Evolutionary conservation across 306 rosid genomes (phyloP).

Genomic region (Citrullus mucosospermus): DNA sequence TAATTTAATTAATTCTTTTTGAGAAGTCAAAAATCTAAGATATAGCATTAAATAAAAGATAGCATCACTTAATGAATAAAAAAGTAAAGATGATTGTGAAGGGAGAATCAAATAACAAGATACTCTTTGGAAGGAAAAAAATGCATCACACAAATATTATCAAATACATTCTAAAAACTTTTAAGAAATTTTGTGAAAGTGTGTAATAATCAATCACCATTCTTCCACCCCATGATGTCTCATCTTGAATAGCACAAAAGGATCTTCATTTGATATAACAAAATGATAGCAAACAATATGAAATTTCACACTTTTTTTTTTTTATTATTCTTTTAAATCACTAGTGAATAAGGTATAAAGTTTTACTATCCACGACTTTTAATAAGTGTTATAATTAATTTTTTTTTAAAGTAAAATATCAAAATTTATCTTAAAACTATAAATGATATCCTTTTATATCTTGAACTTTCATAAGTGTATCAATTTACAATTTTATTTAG

Average conservation of each 20-base stretch:
- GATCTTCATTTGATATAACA: background rate
- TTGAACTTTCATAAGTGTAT: too few species aligned
- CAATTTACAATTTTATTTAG: too few species aligned
- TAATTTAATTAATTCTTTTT: background rate
- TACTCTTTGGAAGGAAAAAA: background rate
- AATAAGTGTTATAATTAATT: too few species aligned
- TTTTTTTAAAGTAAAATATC: too few species aligned
- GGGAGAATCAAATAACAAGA: constrained; percentile 1
- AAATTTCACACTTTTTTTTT: too few species aligned
- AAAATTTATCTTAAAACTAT: too few species aligned
- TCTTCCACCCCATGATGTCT: background rate
- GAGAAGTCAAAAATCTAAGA: background rate
- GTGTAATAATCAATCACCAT: background rate
- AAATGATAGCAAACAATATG: background rate
- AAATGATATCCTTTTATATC: too few species aligned
- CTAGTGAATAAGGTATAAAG: too few species aligned
- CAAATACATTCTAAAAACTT: background rate
- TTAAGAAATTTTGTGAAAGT: background rate
- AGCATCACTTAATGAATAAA: background rate
- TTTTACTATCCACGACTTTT: too few species aligned
- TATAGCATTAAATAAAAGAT: background rate
- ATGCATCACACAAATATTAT: background rate
- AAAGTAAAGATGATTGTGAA: background rate
- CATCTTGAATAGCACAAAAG: background rate
- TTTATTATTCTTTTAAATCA: too few species aligned